phyloP scores from a whole-genome alignment of 1,284 basidiomycete genomes.

The Sporisorium graminicola region DNA sequence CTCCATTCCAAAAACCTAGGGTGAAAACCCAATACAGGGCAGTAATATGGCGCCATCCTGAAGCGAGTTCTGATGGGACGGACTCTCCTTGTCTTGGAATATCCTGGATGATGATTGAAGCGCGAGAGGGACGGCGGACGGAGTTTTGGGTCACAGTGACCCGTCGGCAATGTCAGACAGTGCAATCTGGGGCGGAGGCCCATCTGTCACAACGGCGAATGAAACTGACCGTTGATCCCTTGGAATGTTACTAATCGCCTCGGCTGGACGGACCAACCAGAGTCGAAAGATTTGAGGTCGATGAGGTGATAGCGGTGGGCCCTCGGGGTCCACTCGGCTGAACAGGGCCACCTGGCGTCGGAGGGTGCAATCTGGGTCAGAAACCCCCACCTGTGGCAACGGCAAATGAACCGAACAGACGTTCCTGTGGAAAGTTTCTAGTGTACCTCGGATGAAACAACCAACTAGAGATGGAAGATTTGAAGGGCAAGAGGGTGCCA shows the following conservation, averaged over 20 bases:
- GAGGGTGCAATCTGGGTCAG: too few species aligned
- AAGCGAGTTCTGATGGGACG: slow-evolving; percentile 5
- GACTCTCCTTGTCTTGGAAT: not conserved
- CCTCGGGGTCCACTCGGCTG: too few species aligned
- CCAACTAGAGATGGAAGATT: too few species aligned
- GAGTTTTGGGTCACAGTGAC: not conserved
- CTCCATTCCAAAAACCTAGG: too few species aligned
- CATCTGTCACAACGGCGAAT: slow-evolving; percentile 2
- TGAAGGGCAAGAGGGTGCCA: too few species aligned
- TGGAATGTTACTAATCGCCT: slow-evolving; percentile 4
- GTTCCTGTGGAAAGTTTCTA: too few species aligned
- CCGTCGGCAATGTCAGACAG: slow-evolving; percentile 4
- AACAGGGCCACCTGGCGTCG: too few species aligned
- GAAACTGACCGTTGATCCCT: not conserved
- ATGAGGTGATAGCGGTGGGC: slow-evolving; percentile 17
- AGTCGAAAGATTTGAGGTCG: slow-evolving; percentile 10
- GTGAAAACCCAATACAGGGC: not conserved
- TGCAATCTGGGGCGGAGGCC: not conserved
- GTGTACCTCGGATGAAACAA: too few species aligned
- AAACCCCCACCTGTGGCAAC: too few species aligned
- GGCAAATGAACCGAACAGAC: too few species aligned
- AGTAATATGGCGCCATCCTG: slow-evolving; percentile 10
- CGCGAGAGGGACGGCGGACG: slow-evolving; percentile 2
- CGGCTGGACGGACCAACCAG: slow-evolving; percentile 16
- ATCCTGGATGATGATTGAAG: not conserved